phyloP scores from a whole-genome alignment of 768 basidiomycete species.

The Leccinum barrowsii region DNA sequence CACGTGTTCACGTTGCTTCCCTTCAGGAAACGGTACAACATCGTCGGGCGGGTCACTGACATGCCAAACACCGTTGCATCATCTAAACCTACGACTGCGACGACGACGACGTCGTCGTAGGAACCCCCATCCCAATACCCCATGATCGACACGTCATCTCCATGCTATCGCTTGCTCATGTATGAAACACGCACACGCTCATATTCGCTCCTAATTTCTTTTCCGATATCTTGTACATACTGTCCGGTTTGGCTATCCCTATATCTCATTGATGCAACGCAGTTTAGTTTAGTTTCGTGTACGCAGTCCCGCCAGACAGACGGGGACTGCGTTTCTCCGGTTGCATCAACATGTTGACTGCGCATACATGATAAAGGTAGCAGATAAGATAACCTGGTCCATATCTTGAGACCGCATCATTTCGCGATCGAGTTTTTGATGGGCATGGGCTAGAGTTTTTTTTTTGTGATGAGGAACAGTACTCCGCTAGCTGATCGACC shows the following conservation, averaged over 20 bases:
- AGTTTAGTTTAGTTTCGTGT: neutral
- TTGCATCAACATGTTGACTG: neutral
- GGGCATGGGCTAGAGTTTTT: neutral
- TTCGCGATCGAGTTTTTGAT: neutral
- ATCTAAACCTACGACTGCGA: neutral
- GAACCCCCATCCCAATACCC: neutral
- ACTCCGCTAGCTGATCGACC: neutral
- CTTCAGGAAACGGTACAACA: constrained; percentile 77
- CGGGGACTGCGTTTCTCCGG: neutral
- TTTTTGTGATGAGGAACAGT: neutral
- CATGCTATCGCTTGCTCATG: neutral
- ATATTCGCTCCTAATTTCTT: neutral
- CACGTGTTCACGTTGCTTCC: neutral
- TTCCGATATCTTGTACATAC: neutral
- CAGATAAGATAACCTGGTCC: neutral
- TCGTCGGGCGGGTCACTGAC: constrained; percentile 74
- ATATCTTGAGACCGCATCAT: neutral
- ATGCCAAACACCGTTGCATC: constrained; percentile 38
- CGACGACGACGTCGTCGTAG: neutral
- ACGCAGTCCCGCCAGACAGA: neutral
- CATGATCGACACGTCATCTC: neutral
- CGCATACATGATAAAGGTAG: neutral
- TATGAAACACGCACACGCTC: neutral
- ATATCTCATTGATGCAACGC: neutral
- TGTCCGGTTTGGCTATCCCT: neutral